Conservation (phyloP, 2,329 filamentous ascomycete genomes). For the Diaporthe caulivora region DNA sequence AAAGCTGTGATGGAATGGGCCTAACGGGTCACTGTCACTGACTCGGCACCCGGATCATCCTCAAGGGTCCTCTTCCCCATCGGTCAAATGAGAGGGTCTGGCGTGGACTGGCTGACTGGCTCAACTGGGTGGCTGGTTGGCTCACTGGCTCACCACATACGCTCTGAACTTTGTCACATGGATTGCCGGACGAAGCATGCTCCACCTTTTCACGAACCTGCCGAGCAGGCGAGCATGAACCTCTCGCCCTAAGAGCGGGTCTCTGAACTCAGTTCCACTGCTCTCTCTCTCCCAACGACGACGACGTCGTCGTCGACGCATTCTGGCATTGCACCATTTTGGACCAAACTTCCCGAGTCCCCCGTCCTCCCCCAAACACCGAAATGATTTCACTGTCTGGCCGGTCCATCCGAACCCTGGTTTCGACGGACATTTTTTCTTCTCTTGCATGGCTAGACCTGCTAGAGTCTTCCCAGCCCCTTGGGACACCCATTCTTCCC, state of each 20-base stretch:
- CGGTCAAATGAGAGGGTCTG: too few relatives aligned
- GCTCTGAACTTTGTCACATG: constrained; percentile 6
- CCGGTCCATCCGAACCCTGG: not conserved
- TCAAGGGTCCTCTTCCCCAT: not conserved
- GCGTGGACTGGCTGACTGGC: too few relatives aligned
- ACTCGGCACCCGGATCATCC: constrained; percentile 28
- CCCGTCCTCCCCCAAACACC: not conserved
- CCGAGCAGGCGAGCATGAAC: not conserved
- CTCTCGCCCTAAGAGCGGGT: constrained; percentile 29
- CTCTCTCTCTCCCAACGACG: too few relatives aligned
- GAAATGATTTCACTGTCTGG: not conserved
- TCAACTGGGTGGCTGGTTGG: constrained; percentile 4
- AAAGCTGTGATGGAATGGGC: not conserved
- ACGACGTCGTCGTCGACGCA: not conserved
- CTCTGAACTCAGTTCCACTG: not conserved
- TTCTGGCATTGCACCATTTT: not conserved
- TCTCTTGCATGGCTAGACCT: not conserved
- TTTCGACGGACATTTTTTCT: not conserved
- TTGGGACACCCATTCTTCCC: constrained; percentile 19
- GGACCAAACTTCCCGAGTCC: not conserved
- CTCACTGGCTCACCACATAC: not conserved
- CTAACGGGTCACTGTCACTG: not conserved
- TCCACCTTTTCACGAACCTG: constrained; percentile 5
- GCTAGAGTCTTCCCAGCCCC: constrained; percentile 16
- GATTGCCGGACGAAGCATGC: not conserved